phyloP scores from a whole-genome alignment of 257 asterid genomes.

The Gentiana macrophylla region DNA sequence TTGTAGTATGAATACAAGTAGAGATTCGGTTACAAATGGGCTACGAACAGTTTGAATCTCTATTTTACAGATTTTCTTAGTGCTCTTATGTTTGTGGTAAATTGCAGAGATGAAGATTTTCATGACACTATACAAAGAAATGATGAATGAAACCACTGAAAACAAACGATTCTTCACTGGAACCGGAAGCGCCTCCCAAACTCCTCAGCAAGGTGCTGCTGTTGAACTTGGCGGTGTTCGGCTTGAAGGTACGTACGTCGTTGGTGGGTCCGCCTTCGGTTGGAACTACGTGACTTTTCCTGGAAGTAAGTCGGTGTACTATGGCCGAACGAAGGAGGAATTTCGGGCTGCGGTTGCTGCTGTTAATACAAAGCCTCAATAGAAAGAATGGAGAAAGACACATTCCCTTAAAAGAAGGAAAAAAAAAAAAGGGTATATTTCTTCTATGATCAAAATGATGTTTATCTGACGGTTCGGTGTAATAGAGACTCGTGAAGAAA shows the following conservation, averaged over 20 bases:
- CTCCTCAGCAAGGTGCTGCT: background rate
- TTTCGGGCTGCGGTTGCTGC: constrained; percentile 26
- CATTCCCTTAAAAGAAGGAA: no score
- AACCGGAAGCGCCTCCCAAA: constrained; percentile 5
- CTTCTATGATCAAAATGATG: no score
- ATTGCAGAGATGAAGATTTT: constrained; percentile 60
- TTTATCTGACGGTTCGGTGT: no score
- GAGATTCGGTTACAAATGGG: no score
- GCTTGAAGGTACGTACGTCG: constrained; percentile 31
- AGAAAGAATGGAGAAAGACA: constrained; percentile 2
- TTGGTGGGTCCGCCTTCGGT: constrained; percentile 85
- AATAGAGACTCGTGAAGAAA: no score
- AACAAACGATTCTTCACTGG: constrained; percentile 7
- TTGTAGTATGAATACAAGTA: no score
- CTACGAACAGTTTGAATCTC: no score
- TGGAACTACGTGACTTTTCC: constrained; percentile 68
- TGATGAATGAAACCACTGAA: constrained; percentile 28
- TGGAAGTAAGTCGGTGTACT: constrained; percentile 28
- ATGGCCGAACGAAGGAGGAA: constrained; percentile 57
- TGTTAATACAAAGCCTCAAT: constrained; percentile 23
- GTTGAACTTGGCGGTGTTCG: constrained; percentile 15
- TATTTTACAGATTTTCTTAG: no score
- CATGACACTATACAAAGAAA: constrained; percentile 54
- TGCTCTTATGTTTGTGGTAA: background rate
- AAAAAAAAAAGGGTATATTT: no score